phyloP scores from a whole-genome alignment of 352 stramenopile genomes.

The Phytophthora cajani region DNA sequence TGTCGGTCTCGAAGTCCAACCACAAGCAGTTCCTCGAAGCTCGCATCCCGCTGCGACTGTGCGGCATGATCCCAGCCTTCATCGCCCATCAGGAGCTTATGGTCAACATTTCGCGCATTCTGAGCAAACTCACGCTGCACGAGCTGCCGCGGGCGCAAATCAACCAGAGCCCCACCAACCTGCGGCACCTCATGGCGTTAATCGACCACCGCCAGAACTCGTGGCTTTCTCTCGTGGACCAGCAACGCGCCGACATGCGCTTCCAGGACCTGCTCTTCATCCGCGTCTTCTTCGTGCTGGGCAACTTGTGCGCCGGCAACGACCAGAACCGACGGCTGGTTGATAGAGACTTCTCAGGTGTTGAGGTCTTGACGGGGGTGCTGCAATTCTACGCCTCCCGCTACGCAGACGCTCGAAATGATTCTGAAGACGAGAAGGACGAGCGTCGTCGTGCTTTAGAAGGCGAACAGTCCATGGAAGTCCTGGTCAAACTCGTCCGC shows the following conservation, averaged over 20 bases:
- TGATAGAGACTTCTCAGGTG: constrained; percentile 35
- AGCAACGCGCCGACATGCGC: constrained; percentile 44
- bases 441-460: constrained; percentile 14
- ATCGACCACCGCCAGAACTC: constrained; percentile 49
- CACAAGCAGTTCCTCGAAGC: constrained; percentile 79
- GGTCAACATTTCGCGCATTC: constrained; percentile 78
- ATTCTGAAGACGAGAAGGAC: constrained; percentile 5
- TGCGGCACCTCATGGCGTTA: constrained; percentile 58
- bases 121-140: constrained; percentile 86
- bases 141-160: constrained; percentile 73
- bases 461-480: constrained; percentile 49
- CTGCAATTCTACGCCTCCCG: constrained; percentile 52
- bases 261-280: constrained; percentile 71
- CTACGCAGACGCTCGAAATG: constrained; percentile 35
- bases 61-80: constrained; percentile 50
- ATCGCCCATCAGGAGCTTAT: constrained; percentile 71
- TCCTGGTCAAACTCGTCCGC: constrained; percentile 85
- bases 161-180: constrained; percentile 50
- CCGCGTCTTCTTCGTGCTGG: constrained; percentile 83
- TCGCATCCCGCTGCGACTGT: constrained; percentile 55
- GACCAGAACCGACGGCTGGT: constrained; percentile 74
- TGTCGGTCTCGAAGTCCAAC: constrained; percentile 62
- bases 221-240: constrained; percentile 41
- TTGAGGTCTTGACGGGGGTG: constrained; percentile 46
- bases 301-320: constrained; percentile 89